These are phyloP conservation scores for Lachancea waltii DNA, from an alignment of 805 yeast species.

Conservation along the genomic window DNA sequence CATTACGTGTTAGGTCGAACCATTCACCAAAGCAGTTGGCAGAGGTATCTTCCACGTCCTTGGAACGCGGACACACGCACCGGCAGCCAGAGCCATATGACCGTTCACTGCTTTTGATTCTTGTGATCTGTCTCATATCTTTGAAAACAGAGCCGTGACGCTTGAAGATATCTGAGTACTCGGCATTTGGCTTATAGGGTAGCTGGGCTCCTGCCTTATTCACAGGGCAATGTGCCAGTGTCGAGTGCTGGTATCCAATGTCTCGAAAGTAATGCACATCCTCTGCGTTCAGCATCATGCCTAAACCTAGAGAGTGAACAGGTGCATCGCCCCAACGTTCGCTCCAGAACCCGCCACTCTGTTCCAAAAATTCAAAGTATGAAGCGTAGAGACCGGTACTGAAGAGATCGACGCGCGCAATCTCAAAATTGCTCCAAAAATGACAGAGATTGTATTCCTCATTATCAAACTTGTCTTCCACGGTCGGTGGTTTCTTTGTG, in stretches of 20 bases:
- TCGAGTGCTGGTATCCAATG: slow-evolving; percentile 81
- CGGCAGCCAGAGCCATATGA: slow-evolving; percentile 72
- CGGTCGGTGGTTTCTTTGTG: slow-evolving; percentile 23
- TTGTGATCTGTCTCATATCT: background rate
- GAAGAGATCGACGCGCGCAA: slow-evolving; percentile 76
- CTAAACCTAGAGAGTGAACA: slow-evolving; percentile 80
- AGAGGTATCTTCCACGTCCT: slow-evolving; percentile 52
- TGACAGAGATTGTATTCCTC: slow-evolving; percentile 76
- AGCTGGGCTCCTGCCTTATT: slow-evolving; percentile 44
- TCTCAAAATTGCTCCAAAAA: slow-evolving; percentile 92
- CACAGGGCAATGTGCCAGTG: slow-evolving; percentile 76
- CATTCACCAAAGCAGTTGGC: slow-evolving; percentile 48
- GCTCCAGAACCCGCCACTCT: slow-evolving; percentile 73
- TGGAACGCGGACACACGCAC: slow-evolving; percentile 66
- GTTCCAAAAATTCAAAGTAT: slow-evolving; percentile 65
- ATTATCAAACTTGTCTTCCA: slow-evolving; percentile 54
- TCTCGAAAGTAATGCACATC: slow-evolving; percentile 89
- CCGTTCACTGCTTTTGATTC: slow-evolving; percentile 12
- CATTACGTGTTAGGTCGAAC: slow-evolving; percentile 37
- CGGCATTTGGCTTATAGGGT: slow-evolving; percentile 38
- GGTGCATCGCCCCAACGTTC: slow-evolving; percentile 99
- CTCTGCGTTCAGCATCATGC: slow-evolving; percentile 57
- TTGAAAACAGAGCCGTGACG: too few species aligned
- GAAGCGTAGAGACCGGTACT: slow-evolving; percentile 54
- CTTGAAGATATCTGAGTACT: slow-evolving; percentile 28